phyloP scores from a whole-genome alignment of 345 rosid species.

The Linum lewisii region DNA sequence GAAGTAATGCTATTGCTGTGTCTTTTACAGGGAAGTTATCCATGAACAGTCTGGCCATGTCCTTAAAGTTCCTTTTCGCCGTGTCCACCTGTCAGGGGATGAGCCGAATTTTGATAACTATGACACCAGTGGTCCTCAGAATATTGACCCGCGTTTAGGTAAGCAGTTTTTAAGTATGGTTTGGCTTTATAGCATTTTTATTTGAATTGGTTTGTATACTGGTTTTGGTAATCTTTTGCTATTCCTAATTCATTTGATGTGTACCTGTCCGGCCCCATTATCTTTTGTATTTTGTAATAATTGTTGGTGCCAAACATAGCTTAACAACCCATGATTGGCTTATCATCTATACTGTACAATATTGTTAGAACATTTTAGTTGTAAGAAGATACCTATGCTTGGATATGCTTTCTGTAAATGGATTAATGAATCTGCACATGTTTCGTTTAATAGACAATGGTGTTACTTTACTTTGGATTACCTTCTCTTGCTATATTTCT shows the following conservation, averaged over 20 bases:
- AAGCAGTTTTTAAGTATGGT: constrained; percentile 11
- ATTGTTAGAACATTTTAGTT: no score
- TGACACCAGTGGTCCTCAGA: constrained; percentile 96
- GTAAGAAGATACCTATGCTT: no score
- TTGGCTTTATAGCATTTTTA: neutral
- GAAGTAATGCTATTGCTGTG: constrained; percentile 1
- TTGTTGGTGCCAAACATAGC: no score
- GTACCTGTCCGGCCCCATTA: no score
- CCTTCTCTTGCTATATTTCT: no score
- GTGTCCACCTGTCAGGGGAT: constrained; percentile 76
- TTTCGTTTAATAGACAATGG: no score
- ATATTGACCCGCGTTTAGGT: constrained; percentile 69
- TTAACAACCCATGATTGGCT: no score
- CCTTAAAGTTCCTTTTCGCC: constrained; percentile 84
- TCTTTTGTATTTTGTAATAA: neutral
- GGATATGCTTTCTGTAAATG: no score
- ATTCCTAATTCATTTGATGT: no score
- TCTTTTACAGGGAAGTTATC: constrained; percentile 50
- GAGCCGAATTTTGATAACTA: constrained; percentile 77
- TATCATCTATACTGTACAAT: no score
- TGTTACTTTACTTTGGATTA: no score
- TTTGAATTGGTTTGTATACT: neutral
- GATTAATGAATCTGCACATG: no score
- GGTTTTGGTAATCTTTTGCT: neutral
- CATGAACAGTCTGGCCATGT: constrained; percentile 80